Conservation (phyloP, 2,329 filamentous ascomycete species). For the Pyricularia pennisetigena region DNA sequence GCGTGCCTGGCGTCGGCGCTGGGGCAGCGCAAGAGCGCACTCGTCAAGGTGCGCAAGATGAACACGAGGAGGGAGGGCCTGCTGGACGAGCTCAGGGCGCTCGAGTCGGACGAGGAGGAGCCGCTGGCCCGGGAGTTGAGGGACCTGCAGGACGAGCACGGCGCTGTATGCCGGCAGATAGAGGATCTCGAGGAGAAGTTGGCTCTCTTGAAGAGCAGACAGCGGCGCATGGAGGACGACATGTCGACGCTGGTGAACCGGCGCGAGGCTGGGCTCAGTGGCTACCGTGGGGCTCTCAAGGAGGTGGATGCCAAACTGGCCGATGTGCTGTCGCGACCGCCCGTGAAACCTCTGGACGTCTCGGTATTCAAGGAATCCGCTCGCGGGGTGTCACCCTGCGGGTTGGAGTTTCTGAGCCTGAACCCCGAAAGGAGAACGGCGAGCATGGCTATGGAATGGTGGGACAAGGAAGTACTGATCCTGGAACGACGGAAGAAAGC, state of each 20-base stretch:
- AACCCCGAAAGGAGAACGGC: constrained; percentile 56
- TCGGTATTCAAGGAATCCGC: constrained; percentile 13
- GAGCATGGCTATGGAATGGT: constrained; percentile 63
- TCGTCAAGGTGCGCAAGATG: constrained; percentile 47
- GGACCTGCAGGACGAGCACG: constrained; percentile 45
- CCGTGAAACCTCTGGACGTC: constrained; percentile 40
- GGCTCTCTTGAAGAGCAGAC: constrained; percentile 47
- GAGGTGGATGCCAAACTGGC: constrained; percentile 55
- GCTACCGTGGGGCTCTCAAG: constrained; percentile 56
- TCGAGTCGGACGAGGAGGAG: constrained; percentile 46
- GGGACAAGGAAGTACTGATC: constrained; percentile 50
- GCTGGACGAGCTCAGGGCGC: constrained; percentile 37
- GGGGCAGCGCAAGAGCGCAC: constrained; percentile 42
- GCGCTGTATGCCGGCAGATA: constrained; percentile 51
- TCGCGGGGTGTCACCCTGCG: constrained; percentile 22
- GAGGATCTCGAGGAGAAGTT: constrained; percentile 55
- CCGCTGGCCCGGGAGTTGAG: constrained; percentile 52
- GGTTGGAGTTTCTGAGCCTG: constrained; percentile 47
- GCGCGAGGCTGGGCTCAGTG: constrained; percentile 61
- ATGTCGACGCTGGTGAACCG: constrained; percentile 55
- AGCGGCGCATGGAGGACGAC: constrained; percentile 47
- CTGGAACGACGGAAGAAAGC: constrained; percentile 44
- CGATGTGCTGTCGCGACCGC: constrained; percentile 48
- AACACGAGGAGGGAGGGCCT: constrained; percentile 39
- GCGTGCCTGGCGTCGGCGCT: constrained; percentile 47